These are phyloP conservation scores for Macrophomina phaseolina DNA, from an alignment of 2,329 filamentous ascomycete genomes.

Conservation along the genomic window DNA sequence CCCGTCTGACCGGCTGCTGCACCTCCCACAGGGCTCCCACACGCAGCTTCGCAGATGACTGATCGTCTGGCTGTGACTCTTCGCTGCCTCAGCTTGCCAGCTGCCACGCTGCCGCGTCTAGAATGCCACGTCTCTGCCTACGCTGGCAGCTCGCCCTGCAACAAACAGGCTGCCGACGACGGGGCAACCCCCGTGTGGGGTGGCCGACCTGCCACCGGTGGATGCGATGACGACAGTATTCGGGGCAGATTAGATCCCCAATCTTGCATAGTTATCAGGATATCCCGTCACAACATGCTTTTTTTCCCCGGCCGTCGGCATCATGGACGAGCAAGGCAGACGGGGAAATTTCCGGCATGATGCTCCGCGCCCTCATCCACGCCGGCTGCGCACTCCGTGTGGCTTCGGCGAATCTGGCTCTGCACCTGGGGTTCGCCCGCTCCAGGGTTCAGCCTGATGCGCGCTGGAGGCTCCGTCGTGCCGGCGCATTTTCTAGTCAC, in stretches of 20 bases:
- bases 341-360: too few species aligned
- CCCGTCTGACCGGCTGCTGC: neutral
- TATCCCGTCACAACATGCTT: neutral
- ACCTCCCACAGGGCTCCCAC: neutral
- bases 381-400: neutral
- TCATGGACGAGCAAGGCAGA: too few species aligned
- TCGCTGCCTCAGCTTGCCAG: neutral
- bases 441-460: neutral
- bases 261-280: neutral
- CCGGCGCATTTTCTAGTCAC: neutral
- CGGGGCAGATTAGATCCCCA: neutral
- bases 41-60: neutral
- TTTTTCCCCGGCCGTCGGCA: too few species aligned
- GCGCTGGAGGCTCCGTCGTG: neutral
- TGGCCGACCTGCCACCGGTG: neutral
- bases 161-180: neutral
- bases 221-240: neutral
- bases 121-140: slow-evolving; percentile 11
- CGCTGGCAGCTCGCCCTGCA: neutral
- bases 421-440: neutral
- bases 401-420: too few species aligned
- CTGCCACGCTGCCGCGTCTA: neutral
- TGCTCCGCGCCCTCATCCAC: too few species aligned
- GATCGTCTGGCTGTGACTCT: slow-evolving; percentile 6
- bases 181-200: neutral